A percentile compares a stretch with the other conserved stretches of the same genome.
phyloP scores from a whole-genome alignment of 495 filamentous ascomycete species.

The Penicillium arizonense region DNA sequence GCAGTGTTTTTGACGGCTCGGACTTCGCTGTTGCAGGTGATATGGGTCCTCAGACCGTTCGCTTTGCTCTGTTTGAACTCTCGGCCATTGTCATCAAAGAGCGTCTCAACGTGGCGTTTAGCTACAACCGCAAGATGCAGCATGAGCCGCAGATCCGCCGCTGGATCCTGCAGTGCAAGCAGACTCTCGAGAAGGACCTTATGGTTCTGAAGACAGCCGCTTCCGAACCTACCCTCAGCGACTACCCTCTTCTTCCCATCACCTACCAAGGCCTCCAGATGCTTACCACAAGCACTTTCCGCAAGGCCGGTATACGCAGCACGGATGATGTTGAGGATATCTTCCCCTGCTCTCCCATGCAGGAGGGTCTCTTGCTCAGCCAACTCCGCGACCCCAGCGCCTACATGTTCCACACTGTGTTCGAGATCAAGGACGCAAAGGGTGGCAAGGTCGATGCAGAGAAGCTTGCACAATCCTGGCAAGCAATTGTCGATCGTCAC shows the following conservation, averaged over 20 bases:
- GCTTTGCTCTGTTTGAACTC: slow-evolving; percentile 66
- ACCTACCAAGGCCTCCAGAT: slow-evolving; percentile 52
- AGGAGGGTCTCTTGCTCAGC: slow-evolving; percentile 65
- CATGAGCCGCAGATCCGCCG: slow-evolving; percentile 52
- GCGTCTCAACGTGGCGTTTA: slow-evolving; percentile 58
- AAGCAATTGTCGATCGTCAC: slow-evolving; percentile 51
- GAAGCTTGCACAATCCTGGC: slow-evolving; percentile 50
- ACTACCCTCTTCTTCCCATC: slow-evolving; percentile 63
- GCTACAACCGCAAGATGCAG: slow-evolving; percentile 58
- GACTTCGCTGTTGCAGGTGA: slow-evolving; percentile 44
- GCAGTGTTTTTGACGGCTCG: slow-evolving; percentile 43
- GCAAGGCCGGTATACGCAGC: slow-evolving; percentile 44
- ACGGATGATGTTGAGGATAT: slow-evolving; percentile 52
- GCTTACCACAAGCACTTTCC: slow-evolving; percentile 42
- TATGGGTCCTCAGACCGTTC: slow-evolving; percentile 43
- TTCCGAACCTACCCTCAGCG: slow-evolving; percentile 58
- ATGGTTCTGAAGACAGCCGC: slow-evolving; percentile 43
- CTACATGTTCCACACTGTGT: slow-evolving; percentile 49
- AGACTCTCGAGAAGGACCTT: slow-evolving; percentile 55
- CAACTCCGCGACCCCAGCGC: slow-evolving; percentile 50
- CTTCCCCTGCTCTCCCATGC: slow-evolving; percentile 65
- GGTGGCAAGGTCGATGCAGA: slow-evolving; percentile 33
- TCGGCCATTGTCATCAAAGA: slow-evolving; percentile 58
- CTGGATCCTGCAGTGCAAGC: slow-evolving; percentile 63
- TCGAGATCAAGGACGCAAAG: slow-evolving; percentile 36